Evolutionary conservation across 495 filamentous ascomycete genomes (phyloP).

Genomic region (Penicillium daleae): DNA sequence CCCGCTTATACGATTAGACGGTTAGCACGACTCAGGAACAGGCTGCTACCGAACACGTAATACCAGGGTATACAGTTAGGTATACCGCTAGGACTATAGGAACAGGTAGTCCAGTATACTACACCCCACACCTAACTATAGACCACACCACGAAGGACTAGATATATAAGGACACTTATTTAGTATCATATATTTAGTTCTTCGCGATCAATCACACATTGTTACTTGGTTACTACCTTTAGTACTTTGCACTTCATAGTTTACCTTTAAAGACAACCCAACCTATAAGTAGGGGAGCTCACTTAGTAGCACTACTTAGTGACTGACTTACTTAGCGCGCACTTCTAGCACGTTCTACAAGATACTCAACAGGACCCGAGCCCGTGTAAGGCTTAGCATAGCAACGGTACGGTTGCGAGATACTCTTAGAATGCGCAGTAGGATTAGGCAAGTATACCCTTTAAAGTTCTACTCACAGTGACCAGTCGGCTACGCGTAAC

Average conservation of each 20-base stretch:
- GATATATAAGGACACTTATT: not conserved
- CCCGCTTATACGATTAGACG: no score
- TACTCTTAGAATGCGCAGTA: constrained; percentile 5
- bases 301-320: not conserved
- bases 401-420: constrained; percentile 11
- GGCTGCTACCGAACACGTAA: no score
- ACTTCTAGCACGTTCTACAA: not conserved
- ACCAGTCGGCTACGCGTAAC: no score
- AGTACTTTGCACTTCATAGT: not conserved
- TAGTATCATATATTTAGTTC: no score
- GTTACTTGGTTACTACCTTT: constrained; percentile 1
- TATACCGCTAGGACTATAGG: no score
- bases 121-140: no score
- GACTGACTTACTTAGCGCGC: constrained; percentile 1
- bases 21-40: no score
- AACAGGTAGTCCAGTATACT: no score
- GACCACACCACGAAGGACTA: not conserved
- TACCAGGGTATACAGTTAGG: no score
- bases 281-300: constrained; percentile 5
- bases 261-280: not conserved
- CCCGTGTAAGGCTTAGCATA: constrained; percentile 8
- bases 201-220: not conserved
- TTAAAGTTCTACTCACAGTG: no score
- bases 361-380: constrained; percentile 6
- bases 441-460: not conserved